phyloP scores from a whole-genome alignment of 2,329 filamentous ascomycete species.

The Penicillium sp. region DNA sequence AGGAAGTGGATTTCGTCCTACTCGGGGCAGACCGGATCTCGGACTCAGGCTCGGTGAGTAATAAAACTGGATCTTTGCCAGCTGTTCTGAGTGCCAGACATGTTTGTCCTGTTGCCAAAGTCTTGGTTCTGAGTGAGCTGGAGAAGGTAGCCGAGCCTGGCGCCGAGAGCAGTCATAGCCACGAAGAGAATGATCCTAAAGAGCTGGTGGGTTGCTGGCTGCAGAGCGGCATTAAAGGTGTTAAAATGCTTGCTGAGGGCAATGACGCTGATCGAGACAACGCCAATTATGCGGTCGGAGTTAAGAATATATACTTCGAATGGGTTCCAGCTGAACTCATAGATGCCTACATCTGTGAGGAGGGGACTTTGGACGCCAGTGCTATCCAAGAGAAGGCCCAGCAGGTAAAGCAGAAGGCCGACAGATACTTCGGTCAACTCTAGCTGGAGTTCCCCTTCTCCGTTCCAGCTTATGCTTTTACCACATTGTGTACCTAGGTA shows the following conservation, averaged over 20 bases:
- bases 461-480: neutral
- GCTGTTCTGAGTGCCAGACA: slow-evolving; percentile 55
- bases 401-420: slow-evolving; percentile 16
- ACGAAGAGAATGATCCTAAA: slow-evolving; percentile 53
- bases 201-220: slow-evolving; percentile 54
- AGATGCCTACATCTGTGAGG: slow-evolving; percentile 55
- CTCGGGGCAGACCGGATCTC: slow-evolving; percentile 65
- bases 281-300: slow-evolving; percentile 23
- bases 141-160: slow-evolving; percentile 59
- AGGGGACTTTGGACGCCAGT: slow-evolving; percentile 38
- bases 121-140: slow-evolving; percentile 57
- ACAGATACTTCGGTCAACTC: slow-evolving; percentile 20
- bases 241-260: slow-evolving; percentile 18
- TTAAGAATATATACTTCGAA: slow-evolving; percentile 57
- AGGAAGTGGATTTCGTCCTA: slow-evolving; percentile 56
- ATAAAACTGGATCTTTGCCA: slow-evolving; percentile 64
- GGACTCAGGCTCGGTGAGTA: slow-evolving; percentile 57
- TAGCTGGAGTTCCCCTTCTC: neutral
- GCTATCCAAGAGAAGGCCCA: slow-evolving; percentile 24
- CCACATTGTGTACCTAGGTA: no score
- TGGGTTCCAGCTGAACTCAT: slow-evolving; percentile 55
- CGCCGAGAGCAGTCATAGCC: slow-evolving; percentile 47
- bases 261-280: slow-evolving; percentile 9
- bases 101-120: slow-evolving; percentile 44
- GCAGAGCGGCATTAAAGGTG: slow-evolving; percentile 20